Conservation (phyloP, 371 early-diverging fungal genomes). For the Capillidium rhysosporum region DNA sequence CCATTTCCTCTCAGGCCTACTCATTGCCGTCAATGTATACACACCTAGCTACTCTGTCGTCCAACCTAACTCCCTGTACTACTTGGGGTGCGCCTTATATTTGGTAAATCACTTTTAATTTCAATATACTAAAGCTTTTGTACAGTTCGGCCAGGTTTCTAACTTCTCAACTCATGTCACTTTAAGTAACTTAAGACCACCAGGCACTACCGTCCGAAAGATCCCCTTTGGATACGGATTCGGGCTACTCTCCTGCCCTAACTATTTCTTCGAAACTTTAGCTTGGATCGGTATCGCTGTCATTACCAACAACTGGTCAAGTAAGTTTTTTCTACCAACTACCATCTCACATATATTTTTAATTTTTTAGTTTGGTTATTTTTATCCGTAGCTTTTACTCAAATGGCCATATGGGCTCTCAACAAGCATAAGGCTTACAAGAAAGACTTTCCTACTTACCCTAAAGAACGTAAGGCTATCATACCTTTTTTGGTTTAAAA, state of each 20-base stretch:
- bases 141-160: constrained; percentile 49
- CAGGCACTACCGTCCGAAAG: constrained; percentile 67
- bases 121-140: background rate
- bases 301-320: constrained; percentile 53
- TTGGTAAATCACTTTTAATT: background rate
- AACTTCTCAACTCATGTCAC: constrained; percentile 71
- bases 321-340: constrained; percentile 15
- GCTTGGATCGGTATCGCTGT: constrained; percentile 61
- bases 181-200: constrained; percentile 79
- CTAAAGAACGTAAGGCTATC: constrained; percentile 70
- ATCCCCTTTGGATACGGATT: constrained; percentile 93
- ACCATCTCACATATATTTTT: background rate
- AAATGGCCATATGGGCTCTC: constrained; percentile 92
- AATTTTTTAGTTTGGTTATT: constrained; percentile 42
- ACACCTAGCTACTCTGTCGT: constrained; percentile 33
- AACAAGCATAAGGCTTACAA: constrained; percentile 86
- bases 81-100: background rate
- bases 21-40: constrained; percentile 71
- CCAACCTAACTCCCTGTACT: constrained; percentile 3
- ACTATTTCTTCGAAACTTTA: constrained; percentile 80
- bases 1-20: constrained; percentile 72
- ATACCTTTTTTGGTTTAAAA: constrained; percentile 65
- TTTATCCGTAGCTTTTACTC: constrained; percentile 53
- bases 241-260: constrained; percentile 74
- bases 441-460: constrained; percentile 84